Evolutionary conservation across 163 green algal genomes (phyloP).

Genomic region (Volvox carteri): DNA sequence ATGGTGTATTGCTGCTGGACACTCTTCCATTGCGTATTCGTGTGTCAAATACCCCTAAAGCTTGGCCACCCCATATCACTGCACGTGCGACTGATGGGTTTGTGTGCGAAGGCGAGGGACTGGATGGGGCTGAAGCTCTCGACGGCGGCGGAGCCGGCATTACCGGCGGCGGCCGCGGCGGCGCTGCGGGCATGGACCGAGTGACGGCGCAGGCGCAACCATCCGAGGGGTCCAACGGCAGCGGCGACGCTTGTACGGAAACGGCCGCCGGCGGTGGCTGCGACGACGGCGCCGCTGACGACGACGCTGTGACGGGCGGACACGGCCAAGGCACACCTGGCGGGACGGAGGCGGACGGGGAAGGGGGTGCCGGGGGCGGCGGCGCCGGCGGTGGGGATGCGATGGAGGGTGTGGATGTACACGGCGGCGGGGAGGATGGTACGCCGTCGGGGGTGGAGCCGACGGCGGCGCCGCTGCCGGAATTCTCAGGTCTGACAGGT

Average conservation of each 20-base stretch:
- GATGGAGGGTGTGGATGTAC: background rate
- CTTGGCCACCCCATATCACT: no score
- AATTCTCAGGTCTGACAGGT: background rate
- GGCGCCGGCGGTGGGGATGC: background rate
- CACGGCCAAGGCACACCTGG: background rate
- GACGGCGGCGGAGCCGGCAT: background rate
- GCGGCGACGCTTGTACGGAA: background rate
- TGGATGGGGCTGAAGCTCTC: background rate
- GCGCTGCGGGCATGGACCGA: background rate
- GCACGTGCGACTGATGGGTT: no score
- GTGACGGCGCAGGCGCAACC: constrained; percentile 33
- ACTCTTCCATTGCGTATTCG: background rate
- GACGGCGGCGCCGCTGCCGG: background rate
- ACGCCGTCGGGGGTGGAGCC: background rate
- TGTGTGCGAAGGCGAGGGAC: background rate
- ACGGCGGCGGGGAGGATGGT: background rate
- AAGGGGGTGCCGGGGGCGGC: background rate
- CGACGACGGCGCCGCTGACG: background rate
- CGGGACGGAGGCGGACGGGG: background rate
- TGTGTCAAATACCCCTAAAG: no score
- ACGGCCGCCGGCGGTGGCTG: background rate
- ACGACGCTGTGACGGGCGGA: background rate
- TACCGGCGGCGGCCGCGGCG: background rate
- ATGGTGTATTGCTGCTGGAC: background rate
- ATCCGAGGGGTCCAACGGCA: constrained; percentile 18